Percentiles rank a stretch among this genome's conserved stretches.
Evolutionary conservation across 2,329 filamentous ascomycete species (phyloP).

Genomic region (Diaporthe citriasiana): DNA sequence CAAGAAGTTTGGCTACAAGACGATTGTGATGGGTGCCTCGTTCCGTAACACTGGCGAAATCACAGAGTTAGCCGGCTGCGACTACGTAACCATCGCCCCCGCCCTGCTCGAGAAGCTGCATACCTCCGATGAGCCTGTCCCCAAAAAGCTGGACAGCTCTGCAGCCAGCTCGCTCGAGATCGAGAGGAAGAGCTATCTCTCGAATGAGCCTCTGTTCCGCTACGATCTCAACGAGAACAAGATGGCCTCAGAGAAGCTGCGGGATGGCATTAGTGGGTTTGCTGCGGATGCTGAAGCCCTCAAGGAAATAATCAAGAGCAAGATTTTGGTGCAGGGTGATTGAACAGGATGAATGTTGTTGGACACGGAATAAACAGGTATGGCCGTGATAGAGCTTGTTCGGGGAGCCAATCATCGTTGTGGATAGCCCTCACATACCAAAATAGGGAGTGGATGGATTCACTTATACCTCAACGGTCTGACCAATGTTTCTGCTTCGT

Average conservation of each 20-base stretch:
- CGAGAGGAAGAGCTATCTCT: slow-evolving; percentile 91
- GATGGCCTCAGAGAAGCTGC: slow-evolving; percentile 99
- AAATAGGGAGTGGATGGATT: too few relatives aligned
- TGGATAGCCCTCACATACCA: too few relatives aligned
- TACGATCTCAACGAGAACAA: slow-evolving; percentile 99
- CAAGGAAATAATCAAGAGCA: slow-evolving; percentile 91
- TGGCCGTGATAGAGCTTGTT: too few relatives aligned
- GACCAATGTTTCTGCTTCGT: too few relatives aligned
- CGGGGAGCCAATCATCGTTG: too few relatives aligned
- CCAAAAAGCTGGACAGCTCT: slow-evolving; percentile 90
- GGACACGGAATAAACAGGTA: too few relatives aligned
- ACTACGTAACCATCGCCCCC: slow-evolving; percentile 98
- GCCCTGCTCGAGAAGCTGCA: slow-evolving; percentile 93
- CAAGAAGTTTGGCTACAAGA: slow-evolving; percentile 99
- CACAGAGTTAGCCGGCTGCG: slow-evolving; percentile 96
- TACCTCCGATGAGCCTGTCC: slow-evolving; percentile 84
- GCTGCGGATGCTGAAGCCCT: slow-evolving; percentile 94
- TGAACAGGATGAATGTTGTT: too few relatives aligned
- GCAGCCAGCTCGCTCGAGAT: slow-evolving; percentile 78
- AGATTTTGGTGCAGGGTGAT: too few relatives aligned
- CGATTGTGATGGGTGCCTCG: slow-evolving; percentile 99
- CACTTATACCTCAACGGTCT: too few relatives aligned
- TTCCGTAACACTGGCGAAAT: slow-evolving; percentile 98
- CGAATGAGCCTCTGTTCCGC: slow-evolving; percentile 91
- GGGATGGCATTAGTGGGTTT: slow-evolving; percentile 99